Conservation (phyloP, 2,329 filamentous ascomycete genomes). For the Huntiella abstrusa region DNA sequence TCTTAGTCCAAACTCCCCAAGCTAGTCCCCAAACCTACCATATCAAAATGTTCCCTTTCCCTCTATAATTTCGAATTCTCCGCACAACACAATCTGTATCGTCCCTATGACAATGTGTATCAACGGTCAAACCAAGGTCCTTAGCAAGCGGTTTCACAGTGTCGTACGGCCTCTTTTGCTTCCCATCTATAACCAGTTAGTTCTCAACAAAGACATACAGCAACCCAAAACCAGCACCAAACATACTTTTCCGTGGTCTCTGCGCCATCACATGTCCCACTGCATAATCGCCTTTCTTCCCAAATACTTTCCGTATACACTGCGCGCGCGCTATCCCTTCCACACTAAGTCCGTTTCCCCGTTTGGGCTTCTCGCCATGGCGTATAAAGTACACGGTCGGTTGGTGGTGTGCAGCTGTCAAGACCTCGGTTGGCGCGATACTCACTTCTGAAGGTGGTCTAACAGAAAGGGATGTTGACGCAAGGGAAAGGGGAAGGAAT, state of each 20-base stretch:
- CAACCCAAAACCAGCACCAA: not conserved
- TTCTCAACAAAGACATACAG: not conserved
- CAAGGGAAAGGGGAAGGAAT: too few relatives aligned
- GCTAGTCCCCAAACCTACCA: slow-evolving; percentile 19
- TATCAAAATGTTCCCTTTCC: slow-evolving; percentile 38
- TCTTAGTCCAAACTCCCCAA: not conserved
- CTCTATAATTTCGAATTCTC: slow-evolving; percentile 27
- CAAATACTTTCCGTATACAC: slow-evolving; percentile 39
- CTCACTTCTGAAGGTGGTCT: too few relatives aligned
- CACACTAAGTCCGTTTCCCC: slow-evolving; percentile 28
- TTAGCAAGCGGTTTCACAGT: slow-evolving; percentile 37
- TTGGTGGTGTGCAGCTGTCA: slow-evolving; percentile 4
- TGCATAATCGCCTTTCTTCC: slow-evolving; percentile 29
- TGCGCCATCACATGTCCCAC: slow-evolving; percentile 41
- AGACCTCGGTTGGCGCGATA: too few relatives aligned
- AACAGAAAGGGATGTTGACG: too few relatives aligned
- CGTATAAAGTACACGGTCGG: slow-evolving; percentile 44
- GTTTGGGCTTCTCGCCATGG: slow-evolving; percentile 42
- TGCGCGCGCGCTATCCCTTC: slow-evolving; percentile 37
- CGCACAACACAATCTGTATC: slow-evolving; percentile 34
- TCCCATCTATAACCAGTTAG: slow-evolving; percentile 23
- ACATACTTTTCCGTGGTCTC: slow-evolving; percentile 27
- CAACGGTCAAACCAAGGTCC: slow-evolving; percentile 35
- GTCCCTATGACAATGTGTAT: slow-evolving; percentile 36
- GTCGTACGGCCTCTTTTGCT: slow-evolving; percentile 31